Evolutionary conservation across 139 green algal genomes (phyloP).

Genomic region (Closterium sp.): DNA sequence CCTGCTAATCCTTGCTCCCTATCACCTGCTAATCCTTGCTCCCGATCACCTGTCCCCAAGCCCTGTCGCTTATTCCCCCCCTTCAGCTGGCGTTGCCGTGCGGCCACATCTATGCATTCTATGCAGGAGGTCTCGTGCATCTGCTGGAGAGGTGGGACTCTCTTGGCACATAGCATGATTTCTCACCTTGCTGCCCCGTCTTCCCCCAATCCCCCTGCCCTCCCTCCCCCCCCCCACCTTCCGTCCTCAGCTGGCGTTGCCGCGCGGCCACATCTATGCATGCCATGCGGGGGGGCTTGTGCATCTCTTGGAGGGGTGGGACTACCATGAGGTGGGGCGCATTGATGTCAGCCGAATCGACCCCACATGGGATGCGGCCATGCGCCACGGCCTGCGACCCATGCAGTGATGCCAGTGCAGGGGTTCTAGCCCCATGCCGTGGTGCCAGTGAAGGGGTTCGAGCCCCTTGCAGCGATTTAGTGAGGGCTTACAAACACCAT

Average conservation of each 20-base stretch:
- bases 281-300: constrained; percentile 58
- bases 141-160: constrained; percentile 55
- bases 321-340: constrained; percentile 56
- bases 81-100: constrained; percentile 56
- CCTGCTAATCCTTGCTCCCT: neutral
- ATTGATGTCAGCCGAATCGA: constrained; percentile 57
- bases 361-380: constrained; percentile 53
- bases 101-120: constrained; percentile 50
- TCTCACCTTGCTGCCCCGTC: neutral
- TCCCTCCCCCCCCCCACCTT: neutral
- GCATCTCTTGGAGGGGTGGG: constrained; percentile 57
- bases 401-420: neutral
- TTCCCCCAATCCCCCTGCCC: neutral
- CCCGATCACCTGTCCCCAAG: too few relatives aligned
- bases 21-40: neutral
- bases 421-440: neutral
- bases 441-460: neutral
- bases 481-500: neutral
- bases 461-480: neutral
- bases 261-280: constrained; percentile 50
- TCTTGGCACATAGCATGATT: constrained; percentile 52
- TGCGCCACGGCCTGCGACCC: constrained; percentile 52
- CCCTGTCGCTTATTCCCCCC: neutral
- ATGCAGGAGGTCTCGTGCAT: constrained; percentile 55
- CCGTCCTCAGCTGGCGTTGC: constrained; percentile 52